phyloP scores from a whole-genome alignment of 805 yeast genomes.

The Yarrowia sp. region DNA sequence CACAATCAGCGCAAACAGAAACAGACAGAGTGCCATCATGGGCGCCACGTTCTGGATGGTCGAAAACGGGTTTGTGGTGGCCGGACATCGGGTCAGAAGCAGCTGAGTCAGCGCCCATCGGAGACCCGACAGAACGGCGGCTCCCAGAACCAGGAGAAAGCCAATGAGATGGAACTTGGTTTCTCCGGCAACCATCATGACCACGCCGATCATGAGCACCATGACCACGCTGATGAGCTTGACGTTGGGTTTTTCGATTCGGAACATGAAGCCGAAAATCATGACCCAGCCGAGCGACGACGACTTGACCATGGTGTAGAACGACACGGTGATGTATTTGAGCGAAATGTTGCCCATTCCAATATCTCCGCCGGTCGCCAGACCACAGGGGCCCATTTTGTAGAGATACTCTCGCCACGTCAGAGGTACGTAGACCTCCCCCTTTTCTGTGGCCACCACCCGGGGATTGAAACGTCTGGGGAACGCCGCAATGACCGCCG shows the following conservation, averaged over 20 bases:
- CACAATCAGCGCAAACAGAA: constrained; percentile 57
- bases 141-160: constrained; percentile 65
- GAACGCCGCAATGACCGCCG: not conserved
- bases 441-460: constrained; percentile 5
- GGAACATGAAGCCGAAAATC: constrained; percentile 78
- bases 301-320: constrained; percentile 92
- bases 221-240: constrained; percentile 64
- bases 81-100: constrained; percentile 56
- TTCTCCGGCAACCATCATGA: constrained; percentile 69
- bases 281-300: constrained; percentile 84
- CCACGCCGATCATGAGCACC: constrained; percentile 79
- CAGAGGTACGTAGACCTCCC: constrained; percentile 29
- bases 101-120: constrained; percentile 95
- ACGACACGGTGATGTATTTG: constrained; percentile 69
- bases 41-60: constrained; percentile 86
- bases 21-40: constrained; percentile 63
- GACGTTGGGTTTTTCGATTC: constrained; percentile 69
- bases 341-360: constrained; percentile 88
- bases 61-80: constrained; percentile 60
- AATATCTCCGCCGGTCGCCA: constrained; percentile 89
- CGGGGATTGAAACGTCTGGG: constrained; percentile 15
- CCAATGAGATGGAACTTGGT: constrained; percentile 50
- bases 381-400: constrained; percentile 74
- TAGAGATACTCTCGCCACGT: constrained; percentile 37
- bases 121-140: constrained; percentile 80